Percentiles rank a stretch among this genome's conserved stretches.
Evolutionary conservation across 352 stramenopile species (phyloP).

Genomic region (Phytophthora sojae): DNA sequence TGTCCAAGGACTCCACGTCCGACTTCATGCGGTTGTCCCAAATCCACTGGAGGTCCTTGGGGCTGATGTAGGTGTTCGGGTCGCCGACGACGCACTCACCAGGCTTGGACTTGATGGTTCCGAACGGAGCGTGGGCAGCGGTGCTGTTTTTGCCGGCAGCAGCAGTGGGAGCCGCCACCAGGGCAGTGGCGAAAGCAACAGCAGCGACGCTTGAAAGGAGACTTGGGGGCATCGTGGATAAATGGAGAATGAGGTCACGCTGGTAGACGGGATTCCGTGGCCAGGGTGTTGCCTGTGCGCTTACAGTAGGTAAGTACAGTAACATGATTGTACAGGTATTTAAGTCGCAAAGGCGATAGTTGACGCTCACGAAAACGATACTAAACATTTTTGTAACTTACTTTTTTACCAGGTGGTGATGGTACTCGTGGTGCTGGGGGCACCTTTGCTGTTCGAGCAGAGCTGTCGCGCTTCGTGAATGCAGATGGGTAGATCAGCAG

Average conservation of each 20-base stretch:
- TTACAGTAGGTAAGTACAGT: too few species aligned
- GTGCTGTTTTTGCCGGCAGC: conserved; percentile 9
- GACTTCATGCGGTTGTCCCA: conserved; percentile 28
- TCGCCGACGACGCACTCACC: conserved; percentile 30
- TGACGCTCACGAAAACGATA: too few species aligned
- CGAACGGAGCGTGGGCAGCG: conserved; percentile 23
- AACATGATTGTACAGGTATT: too few species aligned
- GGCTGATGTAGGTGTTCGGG: conserved; percentile 27
- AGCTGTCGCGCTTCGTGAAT: too few species aligned
- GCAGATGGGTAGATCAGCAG: too few species aligned
- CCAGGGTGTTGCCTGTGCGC: too few species aligned
- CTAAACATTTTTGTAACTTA: too few species aligned
- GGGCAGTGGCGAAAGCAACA: conserved; percentile 2
- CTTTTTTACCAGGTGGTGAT: too few species aligned
- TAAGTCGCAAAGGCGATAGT: too few species aligned
- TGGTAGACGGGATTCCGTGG: too few species aligned
- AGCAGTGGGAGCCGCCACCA: neutral
- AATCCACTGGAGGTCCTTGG: conserved; percentile 23
- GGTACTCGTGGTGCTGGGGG: too few species aligned
- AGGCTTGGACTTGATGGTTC: conserved; percentile 27
- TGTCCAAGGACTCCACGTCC: conserved; percentile 6
- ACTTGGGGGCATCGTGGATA: conserved; percentile 8
- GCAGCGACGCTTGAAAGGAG: conserved; percentile 15
- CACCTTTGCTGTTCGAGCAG: too few species aligned
- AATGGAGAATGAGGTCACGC: conserved; percentile 2